Evolutionary conservation across 1,139 yeast genomes (phyloP).

Genomic region (Yamadazyma dendronema): DNA sequence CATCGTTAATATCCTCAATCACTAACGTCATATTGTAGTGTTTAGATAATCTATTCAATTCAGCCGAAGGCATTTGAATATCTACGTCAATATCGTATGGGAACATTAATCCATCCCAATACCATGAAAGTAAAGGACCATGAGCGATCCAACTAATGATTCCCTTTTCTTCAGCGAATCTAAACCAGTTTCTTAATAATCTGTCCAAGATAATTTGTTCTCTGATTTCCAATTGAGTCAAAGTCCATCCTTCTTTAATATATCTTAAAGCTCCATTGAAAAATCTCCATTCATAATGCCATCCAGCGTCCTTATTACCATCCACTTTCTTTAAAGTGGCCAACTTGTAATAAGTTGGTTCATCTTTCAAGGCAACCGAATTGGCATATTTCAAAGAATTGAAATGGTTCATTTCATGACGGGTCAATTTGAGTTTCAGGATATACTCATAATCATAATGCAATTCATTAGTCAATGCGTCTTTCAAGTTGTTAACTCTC

Average conservation of each 20-base stretch:
- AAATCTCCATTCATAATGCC: constrained; percentile 42
- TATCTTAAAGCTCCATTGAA: constrained; percentile 34
- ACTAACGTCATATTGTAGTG: constrained; percentile 38
- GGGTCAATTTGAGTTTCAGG: constrained; percentile 10
- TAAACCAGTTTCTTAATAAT: constrained; percentile 32
- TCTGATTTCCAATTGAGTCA: constrained; percentile 26
- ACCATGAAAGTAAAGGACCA: constrained; percentile 47
- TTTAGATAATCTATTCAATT: constrained; percentile 28
- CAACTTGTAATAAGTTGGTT: constrained; percentile 31
- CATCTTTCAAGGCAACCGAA: constrained; percentile 27
- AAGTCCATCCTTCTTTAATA: constrained; percentile 31
- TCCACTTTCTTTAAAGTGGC: constrained; percentile 29
- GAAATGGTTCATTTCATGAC: constrained; percentile 19
- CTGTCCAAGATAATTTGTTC: constrained; percentile 32
- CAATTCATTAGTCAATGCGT: constrained; percentile 26
- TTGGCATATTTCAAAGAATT: constrained; percentile 27
- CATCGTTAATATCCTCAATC: constrained; percentile 31
- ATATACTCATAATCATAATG: constrained; percentile 17
- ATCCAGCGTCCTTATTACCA: constrained; percentile 31
- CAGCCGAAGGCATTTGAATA: constrained; percentile 37
- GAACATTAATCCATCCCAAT: constrained; percentile 37
- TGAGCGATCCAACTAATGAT: constrained; percentile 50
- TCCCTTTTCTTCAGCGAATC: constrained; percentile 36
- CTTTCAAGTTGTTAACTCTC: constrained; percentile 18
- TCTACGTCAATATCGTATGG: constrained; percentile 39